Conservation (phyloP, 257 asterid genomes). For the Salvia miltiorrhiza region DNA sequence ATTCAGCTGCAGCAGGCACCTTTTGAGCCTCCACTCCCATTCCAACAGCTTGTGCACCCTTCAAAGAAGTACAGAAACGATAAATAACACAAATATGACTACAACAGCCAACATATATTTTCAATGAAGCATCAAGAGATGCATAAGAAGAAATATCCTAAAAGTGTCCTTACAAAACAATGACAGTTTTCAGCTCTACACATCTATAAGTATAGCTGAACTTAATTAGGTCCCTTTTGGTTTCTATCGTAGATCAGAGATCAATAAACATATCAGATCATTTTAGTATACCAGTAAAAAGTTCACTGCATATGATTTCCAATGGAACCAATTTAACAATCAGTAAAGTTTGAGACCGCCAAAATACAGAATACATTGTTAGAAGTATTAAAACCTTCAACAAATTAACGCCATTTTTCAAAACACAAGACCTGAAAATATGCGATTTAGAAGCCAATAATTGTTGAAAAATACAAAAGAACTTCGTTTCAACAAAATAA, state of each 20-base stretch:
- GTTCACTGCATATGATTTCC: neutral
- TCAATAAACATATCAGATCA: neutral
- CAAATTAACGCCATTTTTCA: neutral
- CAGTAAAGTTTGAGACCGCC: neutral
- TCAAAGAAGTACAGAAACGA: constrained; percentile 24
- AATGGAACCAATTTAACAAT: neutral
- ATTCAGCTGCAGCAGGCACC: constrained; percentile 91
- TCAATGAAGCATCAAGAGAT: constrained; percentile 6
- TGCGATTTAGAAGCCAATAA: neutral
- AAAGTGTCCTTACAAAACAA: neutral
- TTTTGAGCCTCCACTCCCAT: constrained; percentile 96
- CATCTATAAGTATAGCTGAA: neutral
- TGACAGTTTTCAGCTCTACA: neutral
- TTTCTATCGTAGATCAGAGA: neutral
- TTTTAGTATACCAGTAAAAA: neutral
- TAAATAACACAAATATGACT: neutral
- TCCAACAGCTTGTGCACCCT: constrained; percentile 99
- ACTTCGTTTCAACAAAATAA: neutral
- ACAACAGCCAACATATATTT: neutral
- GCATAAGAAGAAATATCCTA: neutral
- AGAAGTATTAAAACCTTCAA: neutral
- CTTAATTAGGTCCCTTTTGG: neutral
- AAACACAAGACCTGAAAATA: neutral
- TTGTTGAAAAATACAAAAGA: neutral
- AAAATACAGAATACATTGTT: neutral